phyloP scores from a whole-genome alignment of 2,329 filamentous ascomycete species.

The Fonsecaea monophora region DNA sequence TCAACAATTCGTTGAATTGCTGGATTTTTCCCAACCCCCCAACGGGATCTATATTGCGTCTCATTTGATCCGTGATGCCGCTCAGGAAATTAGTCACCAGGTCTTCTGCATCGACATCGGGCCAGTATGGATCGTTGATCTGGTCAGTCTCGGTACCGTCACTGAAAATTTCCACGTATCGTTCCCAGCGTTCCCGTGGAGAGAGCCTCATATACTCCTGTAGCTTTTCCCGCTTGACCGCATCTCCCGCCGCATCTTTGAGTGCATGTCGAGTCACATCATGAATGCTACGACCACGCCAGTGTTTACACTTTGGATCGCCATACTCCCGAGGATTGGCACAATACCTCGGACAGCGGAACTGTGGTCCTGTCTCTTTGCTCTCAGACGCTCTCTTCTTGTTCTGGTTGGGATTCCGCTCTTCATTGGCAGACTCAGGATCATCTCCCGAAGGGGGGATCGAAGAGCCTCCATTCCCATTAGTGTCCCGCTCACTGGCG shows the following conservation, averaged over 20 bases:
- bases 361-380: background rate
- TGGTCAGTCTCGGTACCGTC: background rate
- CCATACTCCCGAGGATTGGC: slow-evolving; percentile 9
- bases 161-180: slow-evolving; percentile 9
- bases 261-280: slow-evolving; percentile 11
- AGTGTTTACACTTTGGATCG: slow-evolving; percentile 6
- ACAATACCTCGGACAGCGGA: slow-evolving; percentile 11
- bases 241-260: background rate
- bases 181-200: background rate
- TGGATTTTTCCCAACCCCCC: background rate
- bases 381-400: background rate
- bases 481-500: background rate
- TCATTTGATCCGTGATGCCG: background rate
- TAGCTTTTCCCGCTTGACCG: background rate
- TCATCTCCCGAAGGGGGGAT: background rate
- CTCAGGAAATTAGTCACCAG: background rate
- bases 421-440: background rate
- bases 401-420: background rate
- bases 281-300: background rate
- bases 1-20: background rate
- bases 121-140: slow-evolving; percentile 2
- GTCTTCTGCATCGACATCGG: background rate
- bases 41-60: background rate
- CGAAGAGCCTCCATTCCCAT: background rate
- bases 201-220: background rate